Base-by-base conservation (phyloP, 805 yeast species). In the Tetrapisispora phaffii region DNA sequence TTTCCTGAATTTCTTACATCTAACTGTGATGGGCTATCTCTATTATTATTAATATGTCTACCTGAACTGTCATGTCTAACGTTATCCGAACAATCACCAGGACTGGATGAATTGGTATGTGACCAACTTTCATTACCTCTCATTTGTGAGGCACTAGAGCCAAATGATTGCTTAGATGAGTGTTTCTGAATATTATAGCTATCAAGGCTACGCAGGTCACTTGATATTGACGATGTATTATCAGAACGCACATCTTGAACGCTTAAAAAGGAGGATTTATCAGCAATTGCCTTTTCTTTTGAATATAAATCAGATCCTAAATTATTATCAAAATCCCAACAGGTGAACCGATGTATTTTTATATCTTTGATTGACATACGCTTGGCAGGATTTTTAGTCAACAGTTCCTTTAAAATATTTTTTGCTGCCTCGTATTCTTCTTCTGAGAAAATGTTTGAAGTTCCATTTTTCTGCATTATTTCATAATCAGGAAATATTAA, bases 351-450 rank as follows among this genome's bases (percentile, higher is more conserved):
- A 63, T 90, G 96, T 7, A 63, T 62, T 62, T 87, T 88, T 45
- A 88, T 82, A 23, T 83, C 85, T 13, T 68, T 62, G 33, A 90
- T 80, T 16, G 80, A 80, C 19, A 82, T 74, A 58, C 98, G 74
- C 35, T 73, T 65, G 8, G 61, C 57, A 4, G 95, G 88, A 58
- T 85, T 75, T 57, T 87, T 90, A 32, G 72, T 75, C 24, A 93
- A 70, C 53, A 93, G 60, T 53, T 73, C 73, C 1, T 56, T 41
- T 19, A 93, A 58, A 37, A 93, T 65, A 57, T 86, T 87, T 35
- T 71, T 73, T 49, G 68, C 69, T 46, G 56, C 55, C 55, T 60
- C 54, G 46, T 62, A 63, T 47, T 77, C 84, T 42, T 77, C 81
- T 31, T 67, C 67, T 1, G 51, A 48, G 12, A 56, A 50, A 15